Conservation (phyloP, 2,329 filamentous ascomycete genomes). For the Davidsoniella virescens region DNA sequence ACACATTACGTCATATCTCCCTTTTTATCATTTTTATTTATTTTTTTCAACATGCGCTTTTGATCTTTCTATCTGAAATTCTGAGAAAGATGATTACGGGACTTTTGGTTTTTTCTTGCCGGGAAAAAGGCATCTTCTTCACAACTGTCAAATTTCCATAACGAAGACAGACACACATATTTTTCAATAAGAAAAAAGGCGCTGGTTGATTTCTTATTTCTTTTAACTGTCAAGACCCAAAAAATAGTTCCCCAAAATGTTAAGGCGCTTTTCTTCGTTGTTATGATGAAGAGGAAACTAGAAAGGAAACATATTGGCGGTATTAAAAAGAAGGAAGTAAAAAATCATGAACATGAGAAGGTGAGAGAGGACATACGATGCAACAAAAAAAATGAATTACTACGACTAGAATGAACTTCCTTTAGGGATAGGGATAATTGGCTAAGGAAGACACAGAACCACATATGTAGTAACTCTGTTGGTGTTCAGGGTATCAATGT, state of each 20-base stretch:
- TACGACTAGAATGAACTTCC: too few species aligned
- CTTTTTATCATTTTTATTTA: conserved; percentile 1
- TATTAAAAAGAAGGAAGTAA: too few species aligned
- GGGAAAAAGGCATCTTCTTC: neutral
- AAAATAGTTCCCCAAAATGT: neutral
- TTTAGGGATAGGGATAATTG: too few species aligned
- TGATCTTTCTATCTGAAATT: neutral
- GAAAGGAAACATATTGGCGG: too few species aligned
- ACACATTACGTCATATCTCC: conserved; percentile 6
- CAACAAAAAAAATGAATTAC: too few species aligned
- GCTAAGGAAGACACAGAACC: too few species aligned
- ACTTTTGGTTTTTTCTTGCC: conserved; percentile 6
- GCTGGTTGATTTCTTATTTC: conserved; percentile 4
- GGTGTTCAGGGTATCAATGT: too few species aligned
- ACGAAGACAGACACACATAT: neutral
- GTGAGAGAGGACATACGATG: too few species aligned
- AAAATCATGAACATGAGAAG: too few species aligned
- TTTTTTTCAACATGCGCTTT: neutral
- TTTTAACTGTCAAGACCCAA: neutral
- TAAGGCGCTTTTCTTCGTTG: too few species aligned
- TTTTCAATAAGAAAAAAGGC: conserved; percentile 4
- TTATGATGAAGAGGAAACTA: too few species aligned
- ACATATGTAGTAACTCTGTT: too few species aligned
- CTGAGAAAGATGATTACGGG: neutral
- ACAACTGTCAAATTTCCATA: neutral